Evolutionary conservation across 176 grass and related monocot genomes (phyloP).

Genomic region (Phyllostachys edulis): DNA sequence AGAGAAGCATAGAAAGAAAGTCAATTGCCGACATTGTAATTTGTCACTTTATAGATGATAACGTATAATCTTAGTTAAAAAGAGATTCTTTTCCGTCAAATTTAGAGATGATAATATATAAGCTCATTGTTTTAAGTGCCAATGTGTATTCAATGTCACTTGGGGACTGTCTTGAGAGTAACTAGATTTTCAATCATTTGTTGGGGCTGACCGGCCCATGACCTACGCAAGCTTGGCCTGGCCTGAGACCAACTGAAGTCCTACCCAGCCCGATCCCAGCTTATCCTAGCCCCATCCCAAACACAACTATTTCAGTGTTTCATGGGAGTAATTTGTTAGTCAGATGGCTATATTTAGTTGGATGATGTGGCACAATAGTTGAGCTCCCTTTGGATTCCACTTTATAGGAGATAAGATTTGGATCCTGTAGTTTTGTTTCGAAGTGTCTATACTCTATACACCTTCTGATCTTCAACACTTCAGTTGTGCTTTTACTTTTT

Average conservation of each 20-base stretch:
- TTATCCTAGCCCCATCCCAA: background rate
- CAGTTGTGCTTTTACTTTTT: background rate
- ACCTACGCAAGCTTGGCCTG: background rate
- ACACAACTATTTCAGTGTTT: background rate
- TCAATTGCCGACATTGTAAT: background rate
- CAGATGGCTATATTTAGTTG: constrained; percentile 10
- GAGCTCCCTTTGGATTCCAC: background rate
- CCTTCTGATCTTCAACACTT: background rate
- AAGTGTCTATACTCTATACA: background rate
- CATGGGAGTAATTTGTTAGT: constrained; percentile 3
- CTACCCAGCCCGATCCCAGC: background rate
- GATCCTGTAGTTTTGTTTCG: background rate
- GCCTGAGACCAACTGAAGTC: background rate
- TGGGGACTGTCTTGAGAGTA: background rate
- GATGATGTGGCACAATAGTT: background rate
- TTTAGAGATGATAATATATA: background rate
- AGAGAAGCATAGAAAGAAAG: background rate
- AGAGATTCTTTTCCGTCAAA: background rate
- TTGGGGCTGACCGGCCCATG: background rate
- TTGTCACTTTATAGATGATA: background rate
- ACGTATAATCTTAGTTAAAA: background rate
- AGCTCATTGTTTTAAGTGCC: background rate
- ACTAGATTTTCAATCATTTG: background rate
- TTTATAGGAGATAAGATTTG: background rate
- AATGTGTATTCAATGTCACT: background rate